Percentiles rank a stretch among this genome's conserved stretches.
Evolutionary conservation across 495 filamentous ascomycete genomes (phyloP).

Genomic region (Durotheca rogersii): DNA sequence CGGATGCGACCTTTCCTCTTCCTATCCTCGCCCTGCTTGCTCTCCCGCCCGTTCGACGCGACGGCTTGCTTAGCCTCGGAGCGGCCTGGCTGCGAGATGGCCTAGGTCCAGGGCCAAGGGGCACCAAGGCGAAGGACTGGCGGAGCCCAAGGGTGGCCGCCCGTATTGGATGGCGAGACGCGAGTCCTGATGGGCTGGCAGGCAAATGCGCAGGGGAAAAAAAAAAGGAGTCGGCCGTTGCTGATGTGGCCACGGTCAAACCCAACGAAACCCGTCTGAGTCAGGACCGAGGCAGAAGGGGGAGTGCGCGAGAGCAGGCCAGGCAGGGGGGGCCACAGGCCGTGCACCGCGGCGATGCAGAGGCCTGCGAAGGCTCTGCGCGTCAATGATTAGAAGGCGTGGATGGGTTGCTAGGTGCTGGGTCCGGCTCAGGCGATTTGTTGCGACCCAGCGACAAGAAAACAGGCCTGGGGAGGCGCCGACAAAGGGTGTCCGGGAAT

Average conservation of each 20-base stretch:
- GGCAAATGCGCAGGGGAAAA: conserved; percentile 24
- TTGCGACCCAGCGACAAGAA: conserved; percentile 36
- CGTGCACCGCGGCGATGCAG: conserved; percentile 13
- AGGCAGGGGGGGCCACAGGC: too few species aligned
- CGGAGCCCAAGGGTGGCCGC: conserved; percentile 20
- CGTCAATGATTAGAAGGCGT: conserved; percentile 19
- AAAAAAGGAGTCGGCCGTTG: conserved; percentile 32
- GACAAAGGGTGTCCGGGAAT: conserved; percentile 15
- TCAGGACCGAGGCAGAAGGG: conserved; percentile 30
- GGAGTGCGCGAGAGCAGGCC: conserved; percentile 24
- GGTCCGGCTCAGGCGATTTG: conserved; percentile 10
- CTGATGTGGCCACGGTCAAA: conserved; percentile 40
- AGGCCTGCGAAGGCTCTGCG: conserved; percentile 20
- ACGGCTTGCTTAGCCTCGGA: conserved; percentile 26
- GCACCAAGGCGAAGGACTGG: conserved; percentile 16
- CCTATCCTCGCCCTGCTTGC: not conserved
- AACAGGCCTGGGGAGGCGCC: conserved; percentile 45
- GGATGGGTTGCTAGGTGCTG: too few species aligned
- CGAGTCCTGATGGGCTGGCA: conserved; percentile 27
- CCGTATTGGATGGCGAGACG: conserved; percentile 19
- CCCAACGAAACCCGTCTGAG: conserved; percentile 39
- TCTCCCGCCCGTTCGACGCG: not conserved
- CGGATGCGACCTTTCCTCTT: conserved; percentile 13
- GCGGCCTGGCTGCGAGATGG: conserved; percentile 14
- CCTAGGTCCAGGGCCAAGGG: conserved; percentile 17